A percentile compares a stretch with the other conserved stretches of the same genome.
These are phyloP conservation scores for Dictyostelium intermedium DNA, from an alignment of 78 protist species.

Conservation along the genomic window DNA sequence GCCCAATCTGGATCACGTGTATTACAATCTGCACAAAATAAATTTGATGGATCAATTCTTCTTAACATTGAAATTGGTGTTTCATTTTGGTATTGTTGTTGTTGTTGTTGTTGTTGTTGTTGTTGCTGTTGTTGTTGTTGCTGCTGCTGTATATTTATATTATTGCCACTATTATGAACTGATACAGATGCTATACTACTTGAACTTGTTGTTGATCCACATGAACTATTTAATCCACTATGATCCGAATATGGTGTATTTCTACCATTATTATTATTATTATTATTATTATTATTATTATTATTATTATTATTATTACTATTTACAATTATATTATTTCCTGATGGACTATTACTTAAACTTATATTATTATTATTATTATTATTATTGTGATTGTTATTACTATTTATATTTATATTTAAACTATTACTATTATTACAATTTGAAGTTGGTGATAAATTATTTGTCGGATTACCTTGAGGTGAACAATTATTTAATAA, in stretches of 20 bases:
- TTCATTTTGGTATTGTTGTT: background rate
- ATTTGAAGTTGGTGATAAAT: background rate
- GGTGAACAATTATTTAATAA: conserved; percentile 65
- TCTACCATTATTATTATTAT: background rate
- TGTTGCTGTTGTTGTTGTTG: background rate
- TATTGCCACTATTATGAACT: background rate
- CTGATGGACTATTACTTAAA: background rate
- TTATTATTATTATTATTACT: background rate
- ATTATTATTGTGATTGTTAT: background rate
- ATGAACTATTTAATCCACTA: background rate
- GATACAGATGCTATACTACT: background rate
- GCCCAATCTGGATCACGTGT: conserved; percentile 89
- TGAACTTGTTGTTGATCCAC: conserved; percentile 14
- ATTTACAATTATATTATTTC: background rate
- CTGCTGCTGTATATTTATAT: background rate
- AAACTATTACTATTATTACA: background rate
- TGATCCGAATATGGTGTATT: background rate
- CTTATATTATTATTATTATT: background rate
- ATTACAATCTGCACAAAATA: conserved; percentile 75
- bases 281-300: background rate
- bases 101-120: too few relatives aligned
- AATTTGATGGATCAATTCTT: conserved; percentile 23
- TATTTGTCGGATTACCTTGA: background rate
- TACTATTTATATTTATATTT: too few relatives aligned
- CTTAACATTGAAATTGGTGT: conserved; percentile 13